Percentiles rank a stretch among this genome's conserved stretches.
Conservation (phyloP, 176 grass and related monocot genomes). For the Carex parvula region DNA sequence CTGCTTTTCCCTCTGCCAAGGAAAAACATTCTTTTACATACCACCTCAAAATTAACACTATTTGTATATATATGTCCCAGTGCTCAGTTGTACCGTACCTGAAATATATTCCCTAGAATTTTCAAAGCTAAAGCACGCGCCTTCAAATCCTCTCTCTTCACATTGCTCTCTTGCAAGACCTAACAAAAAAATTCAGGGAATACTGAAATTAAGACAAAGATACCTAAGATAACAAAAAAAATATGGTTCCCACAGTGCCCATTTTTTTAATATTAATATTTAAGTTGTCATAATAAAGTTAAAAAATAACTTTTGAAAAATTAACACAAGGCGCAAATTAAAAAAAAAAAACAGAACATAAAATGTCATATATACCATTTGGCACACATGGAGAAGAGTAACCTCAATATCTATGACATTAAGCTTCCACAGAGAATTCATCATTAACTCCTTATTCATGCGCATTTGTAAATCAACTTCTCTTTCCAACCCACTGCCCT, state of each 20-base stretch:
- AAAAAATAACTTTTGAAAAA: not conserved
- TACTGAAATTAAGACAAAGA: not conserved
- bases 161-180: constrained; percentile 78
- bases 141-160: constrained; percentile 95
- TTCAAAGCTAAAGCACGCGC: constrained; percentile 64
- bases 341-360: not conserved
- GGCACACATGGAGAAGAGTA: constrained; percentile 85
- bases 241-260: not conserved
- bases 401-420: constrained; percentile 96
- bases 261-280: not conserved
- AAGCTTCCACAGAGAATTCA: constrained; percentile 91
- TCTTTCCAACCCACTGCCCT: constrained; percentile 45
- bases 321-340: not conserved
- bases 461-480: constrained; percentile 77
- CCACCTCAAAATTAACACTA: not conserved
- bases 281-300: not conserved
- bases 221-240: not conserved
- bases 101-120: constrained; percentile 89
- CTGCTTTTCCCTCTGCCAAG: constrained; percentile 67
- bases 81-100: constrained; percentile 35
- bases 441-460: constrained; percentile 97
- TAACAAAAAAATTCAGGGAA: constrained; percentile 22
- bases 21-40: constrained; percentile 6
- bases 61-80: not conserved
- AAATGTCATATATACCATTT: constrained; percentile 56